A percentile compares a stretch with the other conserved stretches of the same genome.
Evolutionary conservation across 805 yeast species (phyloP).

Genomic region (Pichia occidentalis): DNA sequence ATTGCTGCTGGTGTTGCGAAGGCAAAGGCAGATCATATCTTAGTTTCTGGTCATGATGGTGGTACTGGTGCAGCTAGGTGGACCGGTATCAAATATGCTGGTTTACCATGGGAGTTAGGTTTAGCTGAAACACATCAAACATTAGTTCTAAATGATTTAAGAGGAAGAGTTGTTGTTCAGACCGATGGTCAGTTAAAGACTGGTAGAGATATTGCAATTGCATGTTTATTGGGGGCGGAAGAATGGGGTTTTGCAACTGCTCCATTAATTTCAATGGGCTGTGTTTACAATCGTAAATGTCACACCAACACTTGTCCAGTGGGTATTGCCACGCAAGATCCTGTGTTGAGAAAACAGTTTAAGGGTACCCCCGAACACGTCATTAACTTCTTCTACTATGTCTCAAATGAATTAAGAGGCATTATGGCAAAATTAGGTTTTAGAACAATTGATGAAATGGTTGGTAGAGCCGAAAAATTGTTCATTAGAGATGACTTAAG

Average conservation of each 20-base stretch:
- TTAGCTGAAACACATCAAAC: conserved; percentile 98
- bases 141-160: conserved; percentile 85
- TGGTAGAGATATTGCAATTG: conserved; percentile 95
- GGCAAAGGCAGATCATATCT: conserved; percentile 95
- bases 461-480: conserved; percentile 91
- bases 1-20: conserved; percentile 99
- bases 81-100: conserved; percentile 96
- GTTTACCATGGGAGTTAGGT: conserved; percentile 98
- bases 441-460: conserved; percentile 96
- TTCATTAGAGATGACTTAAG: conserved; percentile 78
- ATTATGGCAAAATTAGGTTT: conserved; percentile 94
- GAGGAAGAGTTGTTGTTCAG: conserved; percentile 93
- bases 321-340: conserved; percentile 98
- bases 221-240: conserved; percentile 94
- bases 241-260: conserved; percentile 98
- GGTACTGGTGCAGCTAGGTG: conserved; percentile 99
- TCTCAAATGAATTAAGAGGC: conserved; percentile 84
- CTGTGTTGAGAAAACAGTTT: conserved; percentile 84
- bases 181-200: conserved; percentile 98
- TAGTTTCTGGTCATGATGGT: conserved; percentile 97
- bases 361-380: conserved; percentile 98
- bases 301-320: conserved; percentile 95
- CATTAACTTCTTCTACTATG: conserved; percentile 92
- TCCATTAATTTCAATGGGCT: conserved; percentile 95
- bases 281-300: conserved; percentile 94